Conservation (phyloP, 2,329 filamentous ascomycete genomes). For the Verticillium longisporum region DNA sequence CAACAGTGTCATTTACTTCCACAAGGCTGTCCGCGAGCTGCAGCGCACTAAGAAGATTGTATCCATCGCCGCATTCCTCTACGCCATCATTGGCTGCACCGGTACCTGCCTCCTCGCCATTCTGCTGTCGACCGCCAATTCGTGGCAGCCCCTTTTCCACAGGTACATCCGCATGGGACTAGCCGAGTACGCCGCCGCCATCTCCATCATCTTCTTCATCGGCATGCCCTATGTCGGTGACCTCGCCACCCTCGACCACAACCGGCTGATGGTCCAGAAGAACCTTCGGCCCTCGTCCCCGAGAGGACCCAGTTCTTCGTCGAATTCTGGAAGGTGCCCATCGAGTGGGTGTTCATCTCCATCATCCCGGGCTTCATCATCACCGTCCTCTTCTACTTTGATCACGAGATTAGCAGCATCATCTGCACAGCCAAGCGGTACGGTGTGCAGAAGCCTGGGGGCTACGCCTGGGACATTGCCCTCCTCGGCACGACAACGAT, state of each 20-base stretch:
- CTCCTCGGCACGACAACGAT: slow-evolving; percentile 57
- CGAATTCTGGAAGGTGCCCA: slow-evolving; percentile 54
- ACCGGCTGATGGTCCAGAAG: slow-evolving; percentile 47
- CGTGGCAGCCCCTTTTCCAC: slow-evolving; percentile 56
- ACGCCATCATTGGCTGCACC: slow-evolving; percentile 55
- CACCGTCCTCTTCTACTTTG: slow-evolving; percentile 63
- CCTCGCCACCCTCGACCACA: slow-evolving; percentile 49
- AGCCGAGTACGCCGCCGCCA: slow-evolving; percentile 58
- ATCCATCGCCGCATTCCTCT: slow-evolving; percentile 57
- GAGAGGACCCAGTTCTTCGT: slow-evolving; percentile 51
- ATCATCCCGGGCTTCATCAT: slow-evolving; percentile 58
- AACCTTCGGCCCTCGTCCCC: slow-evolving; percentile 50
- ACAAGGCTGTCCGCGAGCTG: slow-evolving; percentile 59
- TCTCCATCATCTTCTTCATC: slow-evolving; percentile 60
- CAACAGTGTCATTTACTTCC: slow-evolving; percentile 63
- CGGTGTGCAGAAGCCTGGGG: slow-evolving; percentile 52
- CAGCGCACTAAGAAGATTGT: slow-evolving; percentile 49
- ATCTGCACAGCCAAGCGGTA: slow-evolving; percentile 59
- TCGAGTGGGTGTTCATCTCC: slow-evolving; percentile 53
- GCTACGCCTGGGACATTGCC: slow-evolving; percentile 58
- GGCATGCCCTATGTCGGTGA: slow-evolving; percentile 56
- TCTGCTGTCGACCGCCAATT: slow-evolving; percentile 53
- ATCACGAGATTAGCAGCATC: slow-evolving; percentile 63
- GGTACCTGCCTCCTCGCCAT: slow-evolving; percentile 59
- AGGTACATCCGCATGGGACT: slow-evolving; percentile 54